Evolutionary conservation across 2,329 filamentous ascomycete genomes (phyloP), one percentile per base, ranked within the genome.

Genomic region (Sphaerulina musiva): DNA sequence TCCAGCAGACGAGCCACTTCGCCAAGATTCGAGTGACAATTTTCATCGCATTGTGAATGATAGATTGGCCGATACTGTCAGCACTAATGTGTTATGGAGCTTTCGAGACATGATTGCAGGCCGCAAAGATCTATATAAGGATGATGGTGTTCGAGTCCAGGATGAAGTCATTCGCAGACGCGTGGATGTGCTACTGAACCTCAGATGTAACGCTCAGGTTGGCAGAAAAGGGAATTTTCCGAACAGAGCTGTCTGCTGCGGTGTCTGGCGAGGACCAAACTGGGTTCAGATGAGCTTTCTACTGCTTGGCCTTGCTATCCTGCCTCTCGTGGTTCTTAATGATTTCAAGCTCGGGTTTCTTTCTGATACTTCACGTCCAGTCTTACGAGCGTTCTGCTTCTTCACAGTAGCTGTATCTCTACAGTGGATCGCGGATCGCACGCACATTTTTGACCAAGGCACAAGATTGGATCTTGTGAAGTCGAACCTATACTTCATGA

Each of bases 171-270:
- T 76, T 1, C 69, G 70, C 45, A 69, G 69, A 49, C 76, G 78
- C 68, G 75, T 77, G 11, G 76, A 83, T 60, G 65, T 82, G 14
- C 64, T 80, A 1, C 72, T 83, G 47, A 80, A 80, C 55, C 68
- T 76, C 29, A 74, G 76, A 43, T 83, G 81, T 68, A 83, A 83
- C 63, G 69, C 72, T 6, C 70, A 73, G 54, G 63, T 71, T 14
- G 68, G 68, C 3, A 59, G 60, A 10, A 58, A 66, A 12, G 67
- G 69, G n/a, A 67, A 68, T 26, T 74, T 74, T 55, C 72, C 73
- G 0, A 75, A 76, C 59, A 70, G 75, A 53, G 71, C 73, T 31
- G 80, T 79, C 2, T 83, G 80, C 64, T 83, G 80, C 60, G 74
- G 70, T 45, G 68, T 68, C 9, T 78, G 80, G 61, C 64, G 65